Evolutionary conservation across 192 early-diverging fungal genomes (phyloP).

Genomic region (Funneliformis mosseae): DNA sequence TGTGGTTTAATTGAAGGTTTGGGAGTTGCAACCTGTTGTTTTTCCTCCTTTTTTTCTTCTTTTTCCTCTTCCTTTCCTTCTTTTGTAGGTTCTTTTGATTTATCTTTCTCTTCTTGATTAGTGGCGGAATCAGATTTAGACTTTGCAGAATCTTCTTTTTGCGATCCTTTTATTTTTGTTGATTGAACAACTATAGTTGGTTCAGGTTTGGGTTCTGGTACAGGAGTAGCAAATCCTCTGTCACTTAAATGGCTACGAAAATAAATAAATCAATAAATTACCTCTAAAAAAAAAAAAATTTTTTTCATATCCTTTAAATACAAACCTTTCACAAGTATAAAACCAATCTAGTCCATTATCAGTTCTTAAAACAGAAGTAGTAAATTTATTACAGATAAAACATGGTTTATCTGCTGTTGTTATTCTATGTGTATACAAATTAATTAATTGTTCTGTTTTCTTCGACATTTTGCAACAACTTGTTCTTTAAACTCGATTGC

Average conservation of each 20-base stretch:
- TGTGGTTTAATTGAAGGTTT: not conserved
- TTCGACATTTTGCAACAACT: not conserved
- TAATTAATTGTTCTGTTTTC: constrained; percentile 26
- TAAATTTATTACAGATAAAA: constrained; percentile 49
- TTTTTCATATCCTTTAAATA: not conserved
- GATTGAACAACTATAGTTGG: constrained; percentile 4
- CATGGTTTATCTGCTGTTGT: constrained; percentile 45
- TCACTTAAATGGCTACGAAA: constrained; percentile 42
- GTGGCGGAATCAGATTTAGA: constrained; percentile 27
- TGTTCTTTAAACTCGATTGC: too few species aligned
- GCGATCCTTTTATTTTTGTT: not conserved
- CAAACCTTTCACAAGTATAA: constrained; percentile 40
- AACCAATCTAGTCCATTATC: constrained; percentile 50
- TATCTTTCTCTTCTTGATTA: constrained; percentile 31
- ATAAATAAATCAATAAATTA: too few species aligned
- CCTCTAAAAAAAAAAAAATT: not conserved
- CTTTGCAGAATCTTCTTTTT: not conserved
- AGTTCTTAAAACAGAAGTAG: constrained; percentile 40
- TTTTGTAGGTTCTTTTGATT: constrained; percentile 29
- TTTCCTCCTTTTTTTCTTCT: constrained; percentile 27
- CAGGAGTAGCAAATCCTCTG: constrained; percentile 38
- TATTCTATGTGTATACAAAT: constrained; percentile 40
- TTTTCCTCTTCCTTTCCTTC: constrained; percentile 25
- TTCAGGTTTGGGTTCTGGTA: not conserved
- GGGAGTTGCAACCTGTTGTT: constrained; percentile 12